Base-by-base conservation (phyloP, 495 filamentous ascomycete species). In the Astrothelium macrocarpum region DNA sequence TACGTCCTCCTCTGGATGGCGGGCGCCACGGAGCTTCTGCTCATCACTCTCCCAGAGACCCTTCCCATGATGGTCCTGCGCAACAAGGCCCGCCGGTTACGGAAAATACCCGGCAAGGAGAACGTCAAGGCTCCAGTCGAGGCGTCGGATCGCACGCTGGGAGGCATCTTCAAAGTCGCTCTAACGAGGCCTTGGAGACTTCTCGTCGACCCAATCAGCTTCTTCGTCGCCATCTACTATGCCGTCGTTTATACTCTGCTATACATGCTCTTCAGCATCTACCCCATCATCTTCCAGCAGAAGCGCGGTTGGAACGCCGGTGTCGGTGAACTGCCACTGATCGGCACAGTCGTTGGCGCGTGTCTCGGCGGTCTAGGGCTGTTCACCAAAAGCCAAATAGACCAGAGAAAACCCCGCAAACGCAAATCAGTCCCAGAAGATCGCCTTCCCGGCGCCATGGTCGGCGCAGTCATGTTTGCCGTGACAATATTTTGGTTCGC, bases 221-320 rank as follows among this genome's bases (percentile, higher is more conserved):
- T 81, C 62, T 68, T 80, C 42, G 71, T 76, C 59, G 78, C 79
- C 4, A 73, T 83, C 39, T 84, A 84, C 64, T 70, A 81, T 65
- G 76, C 78, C 1, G 70, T 82, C 25, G 78, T 83, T 2, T 84
- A 84, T 66, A 75, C 71, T 10, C 74, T 86, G 62, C 74, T 86
- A 20, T 86, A 86, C 70, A 83, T 85, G 81, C 77, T 83, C 62
- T 79, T 84, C 39, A 77, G 74, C 53, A 77, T 77, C 25, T 80
- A 82, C 46, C 82, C 82, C 20, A 80, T 83, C 65, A 80, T 82
- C 59, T 85, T 84, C 68, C 73, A 77, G 53, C 71, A 83, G 68
- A 72, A 79, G 32, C 73, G 81, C 16, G 80, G 81, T 9, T 85
- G 81, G 81, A 77, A 77, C 36, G 68, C 72, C 11, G 70, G 84